Evolutionary conservation across 108 stramenopile genomes (phyloP).

Genomic region (Skeletonema costatum): DNA sequence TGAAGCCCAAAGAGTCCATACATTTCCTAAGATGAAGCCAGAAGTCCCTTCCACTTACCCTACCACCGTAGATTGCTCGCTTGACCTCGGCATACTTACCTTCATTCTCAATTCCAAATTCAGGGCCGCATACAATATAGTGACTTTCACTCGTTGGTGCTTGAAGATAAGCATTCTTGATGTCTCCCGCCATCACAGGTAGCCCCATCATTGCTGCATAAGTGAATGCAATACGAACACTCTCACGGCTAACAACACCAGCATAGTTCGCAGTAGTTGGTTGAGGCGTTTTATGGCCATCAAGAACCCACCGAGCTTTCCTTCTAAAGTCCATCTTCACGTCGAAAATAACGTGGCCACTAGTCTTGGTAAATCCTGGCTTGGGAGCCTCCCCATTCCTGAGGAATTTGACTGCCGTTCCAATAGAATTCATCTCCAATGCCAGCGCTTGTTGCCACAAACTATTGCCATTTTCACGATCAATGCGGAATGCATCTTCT

Average conservation of each 20-base stretch:
- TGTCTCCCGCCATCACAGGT: constrained; percentile 14
- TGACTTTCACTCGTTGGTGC: constrained; percentile 24
- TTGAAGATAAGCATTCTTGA: constrained; percentile 34
- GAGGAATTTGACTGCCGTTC: too few species aligned
- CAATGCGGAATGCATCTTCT: too few species aligned
- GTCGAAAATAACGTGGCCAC: too few species aligned
- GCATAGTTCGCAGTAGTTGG: constrained; percentile 31
- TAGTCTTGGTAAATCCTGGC: too few species aligned
- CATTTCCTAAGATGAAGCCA: constrained; percentile 1
- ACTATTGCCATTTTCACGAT: too few species aligned
- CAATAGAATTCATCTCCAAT: too few species aligned
- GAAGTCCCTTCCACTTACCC: too few species aligned
- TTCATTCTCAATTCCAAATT: constrained; percentile 39
- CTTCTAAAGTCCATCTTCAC: too few species aligned
- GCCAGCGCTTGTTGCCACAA: too few species aligned
- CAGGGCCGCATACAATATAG: too few species aligned
- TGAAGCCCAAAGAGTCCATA: constrained; percentile 41
- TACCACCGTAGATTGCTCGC: constrained; percentile 57
- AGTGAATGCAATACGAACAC: constrained; percentile 4
- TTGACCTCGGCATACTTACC: constrained; percentile 41
- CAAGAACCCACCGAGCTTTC: background rate
- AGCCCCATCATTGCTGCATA: constrained; percentile 14
- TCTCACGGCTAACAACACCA: constrained; percentile 40
- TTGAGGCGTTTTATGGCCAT: constrained; percentile 30
- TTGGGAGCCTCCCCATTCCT: too few species aligned